Evolutionary conservation across 176 grass and related monocot species (phyloP).

Genomic region (Carex cristatella): DNA sequence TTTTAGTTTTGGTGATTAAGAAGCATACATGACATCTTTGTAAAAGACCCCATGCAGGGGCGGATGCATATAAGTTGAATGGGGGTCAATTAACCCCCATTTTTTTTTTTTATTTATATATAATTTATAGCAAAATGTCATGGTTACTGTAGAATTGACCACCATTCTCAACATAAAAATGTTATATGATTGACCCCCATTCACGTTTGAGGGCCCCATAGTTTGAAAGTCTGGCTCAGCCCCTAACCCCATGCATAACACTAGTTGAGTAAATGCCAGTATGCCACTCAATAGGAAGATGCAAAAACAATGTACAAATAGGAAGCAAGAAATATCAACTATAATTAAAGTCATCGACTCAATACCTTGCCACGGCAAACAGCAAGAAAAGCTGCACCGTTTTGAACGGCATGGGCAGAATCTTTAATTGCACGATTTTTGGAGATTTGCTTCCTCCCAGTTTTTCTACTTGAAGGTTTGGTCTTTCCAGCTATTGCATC

Average conservation of each 20-base stretch:
- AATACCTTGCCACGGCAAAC: conserved; percentile 94
- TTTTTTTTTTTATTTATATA: too few species aligned
- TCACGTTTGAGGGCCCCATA: too few species aligned
- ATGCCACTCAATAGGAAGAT: conserved; percentile 10
- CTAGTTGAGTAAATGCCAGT: not conserved
- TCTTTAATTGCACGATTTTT: conserved; percentile 56
- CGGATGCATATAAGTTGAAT: too few species aligned
- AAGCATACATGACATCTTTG: not conserved
- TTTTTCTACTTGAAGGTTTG: conserved; percentile 39
- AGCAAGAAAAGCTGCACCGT: conserved; percentile 91
- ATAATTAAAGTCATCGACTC: conserved; percentile 18
- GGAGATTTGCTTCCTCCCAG: conserved; percentile 41
- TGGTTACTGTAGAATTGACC: too few species aligned
- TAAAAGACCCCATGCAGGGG: not conserved
- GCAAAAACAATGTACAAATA: not conserved
- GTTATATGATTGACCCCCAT: not conserved
- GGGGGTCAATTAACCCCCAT: too few species aligned
- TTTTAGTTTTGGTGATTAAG: not conserved
- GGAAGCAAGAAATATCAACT: conserved; percentile 16
- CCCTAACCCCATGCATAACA: too few species aligned
- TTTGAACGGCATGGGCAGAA: conserved; percentile 37
- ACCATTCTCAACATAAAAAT: too few species aligned
- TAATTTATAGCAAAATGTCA: too few species aligned
- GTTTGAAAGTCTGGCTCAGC: too few species aligned
- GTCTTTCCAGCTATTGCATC: conserved; percentile 63